Base-by-base conservation (phyloP, 1,284 basidiomycete species). In the Tylopilus orsonianus region DNA sequence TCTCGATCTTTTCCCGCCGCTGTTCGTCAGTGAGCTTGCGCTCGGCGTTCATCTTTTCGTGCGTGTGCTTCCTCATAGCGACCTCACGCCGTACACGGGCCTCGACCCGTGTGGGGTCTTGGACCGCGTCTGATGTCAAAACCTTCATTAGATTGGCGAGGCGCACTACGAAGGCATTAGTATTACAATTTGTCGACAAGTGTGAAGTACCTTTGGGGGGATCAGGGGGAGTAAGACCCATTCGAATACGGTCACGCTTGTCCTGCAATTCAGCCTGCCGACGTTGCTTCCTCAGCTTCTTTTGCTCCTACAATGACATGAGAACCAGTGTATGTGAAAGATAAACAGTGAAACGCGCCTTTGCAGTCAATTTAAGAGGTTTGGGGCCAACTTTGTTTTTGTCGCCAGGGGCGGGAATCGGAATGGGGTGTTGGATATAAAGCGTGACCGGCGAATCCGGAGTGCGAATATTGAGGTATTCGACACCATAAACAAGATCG, bases 111-210 rank as follows among this genome's bases (percentile, higher is more conserved):
- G 97, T 99, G 1, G 97, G 93, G 66, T 99, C 97, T 75, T 94
- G 90, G 10, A 98, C 87, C 0, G 94, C 95, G 65, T 98, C 95
- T 9, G 92, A 92, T 0, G 96, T 97, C 33, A 99, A 77, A 12
- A 99, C 97, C 64, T 94, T 94, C 95, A 99, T 98, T 64, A 99
- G 73, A 70, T 99, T 99, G 37, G 90, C 84, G 49, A 99, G 77
- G 42, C 94, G 92, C 50, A 99, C 96, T 93, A 61, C 5, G 12
- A 8, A 22, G n/a, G 7, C 10, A 40, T 58, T 40, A 58, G 50
- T 54, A 32, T 60, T 47, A 39, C 16, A 7, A 23, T 6, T 1
- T 16, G 19, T 24, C 18, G 7, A 44, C 18, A 44, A 13, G 37
- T 44, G 3, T 4, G 22, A 32, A 35, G 27, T 54, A 90, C 90